Evolutionary conservation across 805 yeast genomes (phyloP).

Genomic region (Candida adriatica): DNA sequence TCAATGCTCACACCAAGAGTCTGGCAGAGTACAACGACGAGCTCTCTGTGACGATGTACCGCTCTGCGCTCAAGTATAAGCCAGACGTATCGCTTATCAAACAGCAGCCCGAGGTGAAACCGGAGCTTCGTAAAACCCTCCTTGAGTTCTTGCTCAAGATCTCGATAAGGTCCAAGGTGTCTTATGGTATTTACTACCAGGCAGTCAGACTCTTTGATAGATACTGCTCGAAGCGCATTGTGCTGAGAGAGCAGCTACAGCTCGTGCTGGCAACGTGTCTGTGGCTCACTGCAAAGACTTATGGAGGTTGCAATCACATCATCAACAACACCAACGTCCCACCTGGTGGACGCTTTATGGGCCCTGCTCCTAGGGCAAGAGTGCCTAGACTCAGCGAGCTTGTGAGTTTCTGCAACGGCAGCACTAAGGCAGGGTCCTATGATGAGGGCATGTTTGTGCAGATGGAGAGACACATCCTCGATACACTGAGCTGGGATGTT

Average conservation of each 20-base stretch:
- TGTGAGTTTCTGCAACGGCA: slow-evolving; percentile 61
- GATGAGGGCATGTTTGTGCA: slow-evolving; percentile 69
- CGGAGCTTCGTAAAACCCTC: slow-evolving; percentile 64
- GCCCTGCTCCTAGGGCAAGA: slow-evolving; percentile 69
- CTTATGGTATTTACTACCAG: slow-evolving; percentile 62
- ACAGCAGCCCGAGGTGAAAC: slow-evolving; percentile 82
- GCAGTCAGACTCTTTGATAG: slow-evolving; percentile 79
- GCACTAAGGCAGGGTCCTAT: slow-evolving; percentile 50
- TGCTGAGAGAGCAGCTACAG: slow-evolving; percentile 80
- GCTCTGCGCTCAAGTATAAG: slow-evolving; percentile 31
- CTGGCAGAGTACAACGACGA: slow-evolving; percentile 49
- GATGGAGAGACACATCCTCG: slow-evolving; percentile 73
- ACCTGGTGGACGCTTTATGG: slow-evolving; percentile 54
- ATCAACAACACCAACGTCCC: slow-evolving; percentile 42
- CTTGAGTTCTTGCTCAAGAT: slow-evolving; percentile 77
- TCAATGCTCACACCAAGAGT: slow-evolving; percentile 36
- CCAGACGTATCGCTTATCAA: slow-evolving; percentile 63
- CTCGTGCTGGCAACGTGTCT: slow-evolving; percentile 85
- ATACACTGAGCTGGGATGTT: slow-evolving; percentile 68
- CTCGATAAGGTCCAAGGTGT: slow-evolving; percentile 53
- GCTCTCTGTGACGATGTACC: slow-evolving; percentile 33
- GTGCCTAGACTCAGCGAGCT: slow-evolving; percentile 71
- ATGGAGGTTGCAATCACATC: slow-evolving; percentile 67
- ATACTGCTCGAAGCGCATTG: slow-evolving; percentile 83
- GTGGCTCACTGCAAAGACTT: slow-evolving; percentile 88